These are phyloP conservation scores for Alternaria ventricosa DNA, from an alignment of 2,329 filamentous ascomycete species.

Conservation along the genomic window DNA sequence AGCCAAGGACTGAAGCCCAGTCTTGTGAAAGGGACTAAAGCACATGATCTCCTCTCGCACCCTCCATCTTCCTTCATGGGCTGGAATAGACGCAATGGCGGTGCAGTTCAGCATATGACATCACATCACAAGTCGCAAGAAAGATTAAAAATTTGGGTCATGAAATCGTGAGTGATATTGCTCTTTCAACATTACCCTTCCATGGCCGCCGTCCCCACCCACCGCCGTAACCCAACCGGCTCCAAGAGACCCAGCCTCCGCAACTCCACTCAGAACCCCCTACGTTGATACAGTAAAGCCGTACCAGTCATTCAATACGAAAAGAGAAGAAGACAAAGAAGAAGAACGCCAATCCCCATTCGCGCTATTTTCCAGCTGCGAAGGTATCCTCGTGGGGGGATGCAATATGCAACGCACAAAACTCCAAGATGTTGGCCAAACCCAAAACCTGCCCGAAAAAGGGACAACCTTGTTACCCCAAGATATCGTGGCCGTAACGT, in stretches of 20 bases:
- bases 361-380: conserved; percentile 35
- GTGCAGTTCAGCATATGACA: neutral
- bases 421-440: conserved; percentile 18
- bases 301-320: conserved; percentile 6
- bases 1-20: neutral
- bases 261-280: neutral
- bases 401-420: conserved; percentile 36
- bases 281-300: conserved; percentile 9
- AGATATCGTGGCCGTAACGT: conserved; percentile 18
- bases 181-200: conserved; percentile 7
- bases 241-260: neutral
- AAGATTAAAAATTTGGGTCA: conserved; percentile 1
- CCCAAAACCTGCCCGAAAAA: conserved; percentile 7
- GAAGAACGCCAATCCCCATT: conserved; percentile 38
- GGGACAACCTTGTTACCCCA: conserved; percentile 5
- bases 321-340: conserved; percentile 17
- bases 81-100: neutral
- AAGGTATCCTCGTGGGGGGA: conserved; percentile 37
- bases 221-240: neutral
- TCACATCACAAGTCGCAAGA: neutral
- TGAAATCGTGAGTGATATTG: conserved; percentile 30
- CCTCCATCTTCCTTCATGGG: neutral
- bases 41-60: neutral
- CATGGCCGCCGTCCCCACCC: conserved; percentile 1
- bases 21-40: neutral